Evolutionary conservation across 1,284 basidiomycete species (phyloP), one percentile per base, ranked within the genome.

Genomic region (Leucoagaricus sp.): DNA sequence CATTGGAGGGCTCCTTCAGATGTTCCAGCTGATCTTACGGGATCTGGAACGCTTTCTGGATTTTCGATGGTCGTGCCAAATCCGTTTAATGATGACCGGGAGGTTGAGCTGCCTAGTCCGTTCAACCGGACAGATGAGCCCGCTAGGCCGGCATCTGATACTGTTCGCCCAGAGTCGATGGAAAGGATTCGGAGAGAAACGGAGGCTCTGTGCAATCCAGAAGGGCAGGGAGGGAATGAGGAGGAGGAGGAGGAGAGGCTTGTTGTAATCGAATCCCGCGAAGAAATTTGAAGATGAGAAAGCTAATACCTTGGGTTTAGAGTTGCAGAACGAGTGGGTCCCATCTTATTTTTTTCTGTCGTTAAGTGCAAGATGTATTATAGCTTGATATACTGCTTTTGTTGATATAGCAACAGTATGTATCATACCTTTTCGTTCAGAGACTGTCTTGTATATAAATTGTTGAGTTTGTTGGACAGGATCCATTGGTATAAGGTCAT

Each of bases 1-100:
- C 68, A 70, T 51, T 52, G 64, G 17, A 64, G 67, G 33, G 64
- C 60, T 19, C 69, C 71, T 10, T 66, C 70, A n/a, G 70, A 72
- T 38, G 65, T 73, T 19, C 68, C 71, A 28, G 57, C 60, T 13
- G 70, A 63, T 33, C 65, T 58, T 6, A 53, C 63, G 15, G 56
- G 55, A 17, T 71, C 69, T 1, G 64, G 66, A 55, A 51, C 65
- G 9, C 60, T 68, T 15, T 68, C 69, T 5, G 58, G 62, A 8
- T 67, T 62, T 40, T 69, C 67, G 2, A 56, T 64, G 10, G 58
- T 65, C 55, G 63, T 64, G n/a, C 65, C 64, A 33, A 64, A 65
- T 58, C 67, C 65, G 8, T 69, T 67, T 45, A 61, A 60, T 21
- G 63, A 63, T 33, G 55, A 57, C 23, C 54, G 49, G 44, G 31